Percentiles rank a stretch among this genome's conserved stretches.
phyloP scores from a whole-genome alignment of 352 stramenopile species.

The Globisporangium acanthophoron region DNA sequence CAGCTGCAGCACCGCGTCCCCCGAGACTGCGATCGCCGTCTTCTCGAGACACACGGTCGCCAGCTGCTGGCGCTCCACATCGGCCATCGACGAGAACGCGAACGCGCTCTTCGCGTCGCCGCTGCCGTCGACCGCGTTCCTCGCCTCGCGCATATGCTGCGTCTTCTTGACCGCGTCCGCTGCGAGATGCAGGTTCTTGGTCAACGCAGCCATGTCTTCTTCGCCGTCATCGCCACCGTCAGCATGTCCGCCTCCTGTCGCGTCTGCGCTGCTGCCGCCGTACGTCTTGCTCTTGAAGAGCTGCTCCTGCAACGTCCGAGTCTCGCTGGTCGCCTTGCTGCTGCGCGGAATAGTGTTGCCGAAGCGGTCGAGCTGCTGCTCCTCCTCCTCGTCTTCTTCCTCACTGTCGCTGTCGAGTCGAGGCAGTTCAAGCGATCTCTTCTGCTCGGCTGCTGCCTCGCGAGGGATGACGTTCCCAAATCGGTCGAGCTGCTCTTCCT shows the following conservation, averaged over 20 bases:
- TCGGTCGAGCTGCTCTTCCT: slow-evolving; percentile 15
- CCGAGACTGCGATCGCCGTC: slow-evolving; percentile 64
- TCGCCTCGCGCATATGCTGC: slow-evolving; percentile 40
- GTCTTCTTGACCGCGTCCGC: slow-evolving; percentile 56
- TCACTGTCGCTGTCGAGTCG: slow-evolving; percentile 18
- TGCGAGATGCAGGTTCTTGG: slow-evolving; percentile 56
- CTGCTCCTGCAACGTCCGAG: slow-evolving; percentile 24
- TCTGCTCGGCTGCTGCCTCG: background rate
- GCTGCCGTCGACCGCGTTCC: slow-evolving; percentile 16
- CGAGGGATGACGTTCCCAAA: slow-evolving; percentile 2
- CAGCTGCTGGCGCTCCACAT: slow-evolving; percentile 52
- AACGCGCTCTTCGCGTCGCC: slow-evolving; percentile 25
- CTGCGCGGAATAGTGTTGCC: slow-evolving; percentile 6
- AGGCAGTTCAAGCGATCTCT: slow-evolving; percentile 22
- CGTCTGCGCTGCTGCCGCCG: slow-evolving; percentile 8
- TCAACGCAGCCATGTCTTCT: slow-evolving; percentile 47
- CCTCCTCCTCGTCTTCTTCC: slow-evolving; percentile 19
- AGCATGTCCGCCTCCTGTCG: background rate
- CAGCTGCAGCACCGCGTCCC: slow-evolving; percentile 64
- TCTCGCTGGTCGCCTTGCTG: slow-evolving; percentile 5
- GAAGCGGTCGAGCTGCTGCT: slow-evolving; percentile 16
- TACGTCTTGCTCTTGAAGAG: slow-evolving; percentile 54
- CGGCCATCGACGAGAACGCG: slow-evolving; percentile 63
- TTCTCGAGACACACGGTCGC: slow-evolving; percentile 63
- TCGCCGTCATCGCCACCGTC: slow-evolving; percentile 19